Evolutionary conservation across 2,329 filamentous ascomycete genomes (phyloP).

Genomic region (Fusarium napiforme): DNA sequence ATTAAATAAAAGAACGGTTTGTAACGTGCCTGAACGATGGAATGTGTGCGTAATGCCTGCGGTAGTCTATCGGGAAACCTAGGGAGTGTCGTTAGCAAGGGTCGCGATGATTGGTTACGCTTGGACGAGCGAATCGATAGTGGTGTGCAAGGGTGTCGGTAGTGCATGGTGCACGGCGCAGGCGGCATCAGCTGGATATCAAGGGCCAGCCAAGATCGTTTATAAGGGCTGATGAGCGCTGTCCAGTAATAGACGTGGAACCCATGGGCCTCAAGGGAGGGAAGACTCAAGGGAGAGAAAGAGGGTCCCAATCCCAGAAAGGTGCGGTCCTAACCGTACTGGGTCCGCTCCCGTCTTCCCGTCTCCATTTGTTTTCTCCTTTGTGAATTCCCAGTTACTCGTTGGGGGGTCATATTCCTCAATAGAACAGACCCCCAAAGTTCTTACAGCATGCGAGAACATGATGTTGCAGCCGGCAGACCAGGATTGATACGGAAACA

Average conservation of each 20-base stretch:
- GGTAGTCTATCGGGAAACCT: slow-evolving; percentile 33
- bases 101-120: slow-evolving; percentile 39
- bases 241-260: slow-evolving; percentile 31
- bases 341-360: slow-evolving; percentile 44
- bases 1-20: slow-evolving; percentile 35
- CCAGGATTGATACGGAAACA: background rate
- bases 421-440: background rate
- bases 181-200: slow-evolving; percentile 43
- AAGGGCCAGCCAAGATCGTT: slow-evolving; percentile 36
- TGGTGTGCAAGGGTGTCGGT: slow-evolving; percentile 46
- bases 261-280: slow-evolving; percentile 23
- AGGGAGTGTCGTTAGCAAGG: slow-evolving; percentile 37
- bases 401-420: slow-evolving; percentile 17
- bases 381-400: slow-evolving; percentile 22
- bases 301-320: slow-evolving; percentile 20
- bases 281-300: slow-evolving; percentile 24
- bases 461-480: background rate
- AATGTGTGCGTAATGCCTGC: slow-evolving; percentile 42
- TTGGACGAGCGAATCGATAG: slow-evolving; percentile 32
- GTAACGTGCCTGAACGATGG: slow-evolving; percentile 39
- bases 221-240: slow-evolving; percentile 28
- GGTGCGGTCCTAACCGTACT: slow-evolving; percentile 45
- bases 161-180: slow-evolving; percentile 38
- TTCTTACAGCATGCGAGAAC: background rate
- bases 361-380: slow-evolving; percentile 41